phyloP scores from a whole-genome alignment of 192 early-diverging fungal genomes.

The Rhizophagus prolifer region DNA sequence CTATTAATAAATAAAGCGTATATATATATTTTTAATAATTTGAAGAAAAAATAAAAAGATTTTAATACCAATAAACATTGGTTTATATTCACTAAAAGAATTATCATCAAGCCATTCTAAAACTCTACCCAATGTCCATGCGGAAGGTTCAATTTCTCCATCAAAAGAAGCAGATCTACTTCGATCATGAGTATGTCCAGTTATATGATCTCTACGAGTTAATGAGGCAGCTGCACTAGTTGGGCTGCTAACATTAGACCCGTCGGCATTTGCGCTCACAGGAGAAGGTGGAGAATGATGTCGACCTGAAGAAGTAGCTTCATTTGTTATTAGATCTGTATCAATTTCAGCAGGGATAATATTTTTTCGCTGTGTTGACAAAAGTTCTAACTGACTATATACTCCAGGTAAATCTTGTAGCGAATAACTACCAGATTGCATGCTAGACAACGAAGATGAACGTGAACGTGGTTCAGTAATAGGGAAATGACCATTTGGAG shows the following conservation, averaged over 20 bases:
- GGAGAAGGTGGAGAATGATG: neutral
- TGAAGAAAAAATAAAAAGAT: neutral
- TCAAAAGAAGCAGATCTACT: conserved; percentile 21
- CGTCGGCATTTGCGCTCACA: conserved; percentile 17
- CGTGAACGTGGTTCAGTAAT: conserved; percentile 10
- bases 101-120: conserved; percentile 16
- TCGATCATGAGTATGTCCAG: conserved; percentile 24
- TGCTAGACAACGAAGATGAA: conserved; percentile 24
- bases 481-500: conserved; percentile 21
- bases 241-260: neutral
- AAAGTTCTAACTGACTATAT: neutral
- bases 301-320: neutral
- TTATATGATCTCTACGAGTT: conserved; percentile 24
- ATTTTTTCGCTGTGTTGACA: neutral
- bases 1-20: neutral
- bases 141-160: neutral
- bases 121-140: conserved; percentile 14
- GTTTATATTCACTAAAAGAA: conserved; percentile 10
- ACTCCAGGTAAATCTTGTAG: neutral
- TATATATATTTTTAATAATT: neutral
- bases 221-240: neutral
- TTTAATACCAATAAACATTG: conserved; percentile 21
- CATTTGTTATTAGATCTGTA: neutral
- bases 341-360: neutral
- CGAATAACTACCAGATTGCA: neutral